Evolutionary conservation across 2,329 filamentous ascomycete genomes (phyloP).

Genomic region (Neofusicoccum cordaticola): DNA sequence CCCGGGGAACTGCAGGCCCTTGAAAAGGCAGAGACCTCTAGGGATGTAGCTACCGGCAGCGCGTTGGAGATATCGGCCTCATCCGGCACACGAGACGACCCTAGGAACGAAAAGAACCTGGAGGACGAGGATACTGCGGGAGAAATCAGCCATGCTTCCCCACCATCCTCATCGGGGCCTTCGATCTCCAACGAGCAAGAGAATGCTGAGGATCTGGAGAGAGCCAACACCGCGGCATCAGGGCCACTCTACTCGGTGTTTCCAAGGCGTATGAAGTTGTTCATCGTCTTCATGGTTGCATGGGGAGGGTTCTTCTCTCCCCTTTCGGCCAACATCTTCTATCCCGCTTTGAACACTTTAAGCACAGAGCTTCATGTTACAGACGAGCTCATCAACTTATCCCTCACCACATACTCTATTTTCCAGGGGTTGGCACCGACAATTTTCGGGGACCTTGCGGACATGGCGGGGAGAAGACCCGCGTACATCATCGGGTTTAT

Average conservation of each 20-base stretch:
- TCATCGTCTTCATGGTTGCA: slow-evolving; percentile 50
- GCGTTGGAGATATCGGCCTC: not conserved
- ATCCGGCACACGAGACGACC: not conserved
- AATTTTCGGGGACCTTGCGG: slow-evolving; percentile 51
- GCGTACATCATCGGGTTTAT: slow-evolving; percentile 45
- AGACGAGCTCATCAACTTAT: slow-evolving; percentile 29
- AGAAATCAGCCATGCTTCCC: not conserved
- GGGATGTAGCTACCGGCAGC: not conserved
- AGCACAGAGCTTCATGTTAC: slow-evolving; percentile 38
- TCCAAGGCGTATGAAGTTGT: slow-evolving; percentile 37
- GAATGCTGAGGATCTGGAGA: slow-evolving; percentile 20
- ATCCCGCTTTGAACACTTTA: slow-evolving; percentile 22
- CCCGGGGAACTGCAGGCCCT: not conserved
- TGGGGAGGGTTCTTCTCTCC: slow-evolving; percentile 54
- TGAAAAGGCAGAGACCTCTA: not conserved
- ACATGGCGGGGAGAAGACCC: slow-evolving; percentile 50
- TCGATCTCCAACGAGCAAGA: slow-evolving; percentile 15
- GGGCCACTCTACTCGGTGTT: slow-evolving; percentile 23
- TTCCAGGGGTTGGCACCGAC: slow-evolving; percentile 54
- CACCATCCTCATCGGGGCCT: slow-evolving; percentile 4
- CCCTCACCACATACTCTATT: slow-evolving; percentile 46
- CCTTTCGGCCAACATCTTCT: slow-evolving; percentile 35
- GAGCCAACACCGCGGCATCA: slow-evolving; percentile 18
- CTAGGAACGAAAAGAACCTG: not conserved
- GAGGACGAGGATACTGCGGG: not conserved